phyloP scores from a whole-genome alignment of 1,139 yeast species.

The Geotrichum klebahnii region DNA sequence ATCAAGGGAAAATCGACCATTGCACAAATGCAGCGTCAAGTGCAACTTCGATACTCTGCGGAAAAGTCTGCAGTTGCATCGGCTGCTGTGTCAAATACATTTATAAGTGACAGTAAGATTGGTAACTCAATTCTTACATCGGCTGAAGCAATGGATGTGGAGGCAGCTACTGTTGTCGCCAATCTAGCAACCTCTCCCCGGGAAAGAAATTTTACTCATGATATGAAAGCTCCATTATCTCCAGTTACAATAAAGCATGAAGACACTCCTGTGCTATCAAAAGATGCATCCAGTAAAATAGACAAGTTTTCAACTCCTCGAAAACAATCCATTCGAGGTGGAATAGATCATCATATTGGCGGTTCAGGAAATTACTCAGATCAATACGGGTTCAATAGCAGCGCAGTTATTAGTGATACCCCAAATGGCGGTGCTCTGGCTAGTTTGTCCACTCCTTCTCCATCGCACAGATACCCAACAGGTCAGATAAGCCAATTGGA shows the following conservation, averaged over 20 bases:
- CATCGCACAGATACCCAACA: slow-evolving; percentile 45
- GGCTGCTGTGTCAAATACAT: neutral
- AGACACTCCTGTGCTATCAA: slow-evolving; percentile 8
- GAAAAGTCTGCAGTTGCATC: too few relatives aligned
- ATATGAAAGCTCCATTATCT: neutral
- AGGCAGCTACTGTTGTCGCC: slow-evolving; percentile 20
- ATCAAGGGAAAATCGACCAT: slow-evolving; percentile 41
- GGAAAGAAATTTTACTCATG: neutral
- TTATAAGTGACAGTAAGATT: slow-evolving; percentile 11
- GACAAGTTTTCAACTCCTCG: slow-evolving; percentile 16
- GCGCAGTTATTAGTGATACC: slow-evolving; percentile 7
- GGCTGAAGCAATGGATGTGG: slow-evolving; percentile 15
- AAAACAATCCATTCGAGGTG: slow-evolving; percentile 6
- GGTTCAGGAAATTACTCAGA: slow-evolving; percentile 31
- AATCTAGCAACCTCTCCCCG: slow-evolving; percentile 18
- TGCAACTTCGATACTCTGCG: neutral
- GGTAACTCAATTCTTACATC: too few relatives aligned
- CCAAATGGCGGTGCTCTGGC: slow-evolving; percentile 8
- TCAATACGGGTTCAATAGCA: slow-evolving; percentile 18
- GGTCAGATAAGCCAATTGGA: slow-evolving; percentile 49
- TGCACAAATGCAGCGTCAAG: slow-evolving; percentile 14
- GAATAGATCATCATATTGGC: neutral
- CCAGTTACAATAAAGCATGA: neutral
- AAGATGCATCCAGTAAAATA: neutral
- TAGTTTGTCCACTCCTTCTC: slow-evolving; percentile 29